Conservation (phyloP, 306 rosid genomes). For the Rosa persica region DNA sequence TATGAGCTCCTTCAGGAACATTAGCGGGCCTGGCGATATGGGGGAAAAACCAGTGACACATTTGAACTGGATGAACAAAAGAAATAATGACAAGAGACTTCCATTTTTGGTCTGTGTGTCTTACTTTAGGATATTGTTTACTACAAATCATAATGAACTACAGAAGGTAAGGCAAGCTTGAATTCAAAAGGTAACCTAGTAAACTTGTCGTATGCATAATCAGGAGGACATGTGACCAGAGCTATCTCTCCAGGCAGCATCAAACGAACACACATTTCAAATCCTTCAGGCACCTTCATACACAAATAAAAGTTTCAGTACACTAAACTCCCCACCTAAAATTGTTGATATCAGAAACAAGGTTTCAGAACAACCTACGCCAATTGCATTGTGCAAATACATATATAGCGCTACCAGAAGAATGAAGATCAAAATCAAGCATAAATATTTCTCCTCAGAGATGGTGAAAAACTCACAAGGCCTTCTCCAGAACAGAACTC, state of each 20-base stretch:
- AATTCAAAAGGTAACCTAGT: slow-evolving; percentile 52
- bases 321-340: slow-evolving; percentile 6
- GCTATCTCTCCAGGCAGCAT: slow-evolving; percentile 97
- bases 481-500: slow-evolving; percentile 98
- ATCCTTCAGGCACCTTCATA: slow-evolving; percentile 84
- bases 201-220: slow-evolving; percentile 95
- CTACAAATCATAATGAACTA: slow-evolving; percentile 1
- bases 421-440: slow-evolving; percentile 3
- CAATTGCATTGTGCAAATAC: neutral
- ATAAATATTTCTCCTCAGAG: slow-evolving; percentile 23
- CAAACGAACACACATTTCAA: slow-evolving; percentile 90
- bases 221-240: slow-evolving; percentile 88
- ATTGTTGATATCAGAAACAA: slow-evolving; percentile 3
- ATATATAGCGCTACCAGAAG: slow-evolving; percentile 10
- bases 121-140: neutral
- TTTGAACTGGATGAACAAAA: slow-evolving; percentile 19
- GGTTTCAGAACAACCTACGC: neutral
- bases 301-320: slow-evolving; percentile 8
- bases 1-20: slow-evolving; percentile 85
- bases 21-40: slow-evolving; percentile 60
- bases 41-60: slow-evolving; percentile 25
- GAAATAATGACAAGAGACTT: slow-evolving; percentile 11
- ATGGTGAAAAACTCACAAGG: slow-evolving; percentile 63
- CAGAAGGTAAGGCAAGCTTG: neutral
- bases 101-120: neutral